These are phyloP conservation scores for Lipomyces yamanashiensis DNA, from an alignment of 805 yeast species.

Conservation along the genomic window DNA sequence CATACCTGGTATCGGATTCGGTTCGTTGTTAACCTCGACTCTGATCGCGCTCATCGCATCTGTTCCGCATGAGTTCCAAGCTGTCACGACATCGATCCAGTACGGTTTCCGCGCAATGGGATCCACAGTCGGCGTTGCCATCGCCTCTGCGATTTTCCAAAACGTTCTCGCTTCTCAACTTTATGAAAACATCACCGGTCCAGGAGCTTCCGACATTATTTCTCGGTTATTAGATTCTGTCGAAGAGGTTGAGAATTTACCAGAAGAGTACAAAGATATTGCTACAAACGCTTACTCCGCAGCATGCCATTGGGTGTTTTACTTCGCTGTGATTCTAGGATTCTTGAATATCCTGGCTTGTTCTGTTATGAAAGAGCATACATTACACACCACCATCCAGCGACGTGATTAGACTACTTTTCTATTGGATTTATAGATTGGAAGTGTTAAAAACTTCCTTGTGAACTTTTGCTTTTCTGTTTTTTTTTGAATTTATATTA, in stretches of 20 bases:
- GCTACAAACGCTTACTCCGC: slow-evolving; percentile 52
- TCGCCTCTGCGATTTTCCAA: slow-evolving; percentile 70
- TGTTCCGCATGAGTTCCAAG: slow-evolving; percentile 71
- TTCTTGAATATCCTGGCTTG: slow-evolving; percentile 51
- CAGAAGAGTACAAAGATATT: slow-evolving; percentile 50
- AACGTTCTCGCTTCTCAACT: slow-evolving; percentile 48
- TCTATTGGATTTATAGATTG: neutral
- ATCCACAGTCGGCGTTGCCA: slow-evolving; percentile 78
- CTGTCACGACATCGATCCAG: slow-evolving; percentile 86
- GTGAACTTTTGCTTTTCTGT: neutral
- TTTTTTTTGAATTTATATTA: neutral
- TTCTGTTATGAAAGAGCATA: slow-evolving; percentile 60
- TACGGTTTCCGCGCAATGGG: slow-evolving; percentile 88
- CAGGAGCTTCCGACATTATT: slow-evolving; percentile 42
- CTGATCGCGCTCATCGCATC: slow-evolving; percentile 77
- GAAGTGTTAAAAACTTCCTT: neutral
- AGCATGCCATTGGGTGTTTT: slow-evolving; percentile 58
- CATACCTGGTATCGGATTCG: slow-evolving; percentile 67
- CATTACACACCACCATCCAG: slow-evolving; percentile 53
- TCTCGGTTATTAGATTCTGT: slow-evolving; percentile 56
- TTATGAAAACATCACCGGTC: slow-evolving; percentile 38
- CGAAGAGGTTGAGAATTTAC: slow-evolving; percentile 55
- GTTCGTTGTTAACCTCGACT: slow-evolving; percentile 71
- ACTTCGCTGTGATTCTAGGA: slow-evolving; percentile 51
- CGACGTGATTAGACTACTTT: neutral